phyloP scores from a whole-genome alignment of 225 moss, liverwort and hornwort species.

The Sphagnum contortum region DNA sequence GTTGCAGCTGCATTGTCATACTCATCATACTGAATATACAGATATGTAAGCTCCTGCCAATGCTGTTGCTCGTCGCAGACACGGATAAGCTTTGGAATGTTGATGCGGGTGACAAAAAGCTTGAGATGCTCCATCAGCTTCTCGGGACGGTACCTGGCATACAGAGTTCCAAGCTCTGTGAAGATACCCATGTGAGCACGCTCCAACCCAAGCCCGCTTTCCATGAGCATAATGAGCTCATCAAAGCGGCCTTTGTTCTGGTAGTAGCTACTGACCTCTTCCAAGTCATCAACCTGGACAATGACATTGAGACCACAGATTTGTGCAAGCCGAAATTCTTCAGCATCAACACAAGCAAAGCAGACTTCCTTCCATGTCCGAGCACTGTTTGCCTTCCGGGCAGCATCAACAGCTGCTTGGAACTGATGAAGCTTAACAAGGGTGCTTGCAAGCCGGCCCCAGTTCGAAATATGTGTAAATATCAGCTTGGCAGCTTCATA shows the following conservation, averaged over 20 bases:
- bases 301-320: constrained; percentile 51
- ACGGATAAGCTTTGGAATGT: constrained; percentile 86
- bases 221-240: constrained; percentile 80
- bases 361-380: constrained; percentile 50
- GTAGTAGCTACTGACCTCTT: constrained; percentile 84
- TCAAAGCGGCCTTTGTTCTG: constrained; percentile 81
- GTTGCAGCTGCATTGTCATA: constrained; percentile 85
- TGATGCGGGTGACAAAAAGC: constrained; percentile 67
- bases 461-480: constrained; percentile 41
- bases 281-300: constrained; percentile 81
- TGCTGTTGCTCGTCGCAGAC: constrained; percentile 91
- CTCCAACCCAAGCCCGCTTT: constrained; percentile 80
- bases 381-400: constrained; percentile 54
- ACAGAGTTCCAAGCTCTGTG: constrained; percentile 78
- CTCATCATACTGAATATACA: constrained; percentile 92
- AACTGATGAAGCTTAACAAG: constrained; percentile 44
- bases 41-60: constrained; percentile 89
- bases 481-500: constrained; percentile 43
- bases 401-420: constrained; percentile 53
- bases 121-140: constrained; percentile 93
- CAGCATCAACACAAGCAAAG: constrained; percentile 45
- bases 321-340: constrained; percentile 45
- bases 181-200: constrained; percentile 97
- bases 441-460: constrained; percentile 43
- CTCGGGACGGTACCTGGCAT: constrained; percentile 68